These are phyloP conservation scores for Globisporangium emineosum DNA, from an alignment of 352 stramenopile species.

Conservation along the genomic window DNA sequence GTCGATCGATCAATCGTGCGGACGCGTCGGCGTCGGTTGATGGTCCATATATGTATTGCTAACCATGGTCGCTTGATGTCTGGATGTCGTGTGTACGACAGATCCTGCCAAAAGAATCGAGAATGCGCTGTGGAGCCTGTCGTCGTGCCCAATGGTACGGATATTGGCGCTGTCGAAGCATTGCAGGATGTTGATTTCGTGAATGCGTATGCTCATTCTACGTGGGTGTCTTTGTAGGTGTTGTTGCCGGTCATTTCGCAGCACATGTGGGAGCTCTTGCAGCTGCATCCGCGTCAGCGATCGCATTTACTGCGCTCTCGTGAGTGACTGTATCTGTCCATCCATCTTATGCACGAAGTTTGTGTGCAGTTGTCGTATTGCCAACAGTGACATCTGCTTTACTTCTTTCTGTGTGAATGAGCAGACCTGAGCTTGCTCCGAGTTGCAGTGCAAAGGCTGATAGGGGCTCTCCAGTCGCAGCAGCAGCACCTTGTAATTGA, in stretches of 20 bases:
- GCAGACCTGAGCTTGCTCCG: slow-evolving; percentile 2
- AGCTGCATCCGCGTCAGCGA: slow-evolving; percentile 21
- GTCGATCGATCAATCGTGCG: not conserved
- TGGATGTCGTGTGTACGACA: slow-evolving; percentile 3
- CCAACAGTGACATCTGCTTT: not conserved
- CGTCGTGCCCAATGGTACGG: not conserved
- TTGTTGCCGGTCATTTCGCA: not conserved
- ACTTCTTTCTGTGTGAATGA: not conserved
- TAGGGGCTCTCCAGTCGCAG: not conserved
- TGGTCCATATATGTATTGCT: not conserved
- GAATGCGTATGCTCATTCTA: not conserved
- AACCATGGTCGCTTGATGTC: not conserved
- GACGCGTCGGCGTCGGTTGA: not conserved
- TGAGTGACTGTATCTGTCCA: slow-evolving; percentile 2
- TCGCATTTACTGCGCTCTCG: slow-evolving; percentile 14
- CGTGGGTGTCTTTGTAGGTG: not conserved
- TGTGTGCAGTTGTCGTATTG: not conserved
- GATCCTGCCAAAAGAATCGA: slow-evolving; percentile 27
- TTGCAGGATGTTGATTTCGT: not conserved
- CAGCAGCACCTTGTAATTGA: not conserved
- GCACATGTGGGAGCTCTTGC: slow-evolving; percentile 19
- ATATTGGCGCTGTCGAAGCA: not conserved
- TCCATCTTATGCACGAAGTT: not conserved
- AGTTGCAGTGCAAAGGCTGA: not conserved
- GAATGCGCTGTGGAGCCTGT: slow-evolving; percentile 26